A percentile compares a stretch with the other conserved stretches of the same genome.
Evolutionary conservation across 441 rosid species (phyloP).

Genomic region (Croton setiger): DNA sequence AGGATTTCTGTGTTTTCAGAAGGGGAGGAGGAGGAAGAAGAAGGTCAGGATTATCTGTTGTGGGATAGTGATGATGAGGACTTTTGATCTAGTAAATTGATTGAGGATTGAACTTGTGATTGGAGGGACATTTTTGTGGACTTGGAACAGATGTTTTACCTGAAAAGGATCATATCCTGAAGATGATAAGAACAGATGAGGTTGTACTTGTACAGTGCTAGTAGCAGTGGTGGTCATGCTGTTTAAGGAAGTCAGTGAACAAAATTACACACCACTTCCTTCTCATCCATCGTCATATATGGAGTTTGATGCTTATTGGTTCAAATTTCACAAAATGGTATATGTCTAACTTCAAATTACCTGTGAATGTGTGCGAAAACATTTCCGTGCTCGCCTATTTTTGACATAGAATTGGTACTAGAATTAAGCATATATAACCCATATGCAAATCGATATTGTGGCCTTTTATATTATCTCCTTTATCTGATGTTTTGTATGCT

Average conservation of each 20-base stretch:
- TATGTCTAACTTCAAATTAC: background rate
- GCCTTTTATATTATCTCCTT: no score
- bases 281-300: background rate
- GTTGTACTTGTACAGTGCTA: background rate
- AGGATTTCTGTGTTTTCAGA: constrained; percentile 67
- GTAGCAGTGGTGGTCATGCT: background rate
- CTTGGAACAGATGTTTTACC: background rate
- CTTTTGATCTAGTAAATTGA: constrained; percentile 19
- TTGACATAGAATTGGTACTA: background rate
- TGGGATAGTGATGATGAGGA: constrained; percentile 26
- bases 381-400: background rate
- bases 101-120: background rate
- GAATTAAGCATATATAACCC: background rate
- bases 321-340: constrained; percentile 11
- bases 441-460: no score
- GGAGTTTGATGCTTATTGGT: background rate
- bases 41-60: no score
- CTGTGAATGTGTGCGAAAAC: background rate
- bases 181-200: background rate
- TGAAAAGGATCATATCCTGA: background rate
- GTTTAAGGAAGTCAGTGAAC: background rate
- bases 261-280: background rate
- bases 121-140: background rate
- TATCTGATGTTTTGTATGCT: no score
- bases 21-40: constrained; percentile 48